Evolutionary conservation across 2,329 filamentous ascomycete genomes (phyloP).

Genomic region (Ophioceras dolichostomum): DNA sequence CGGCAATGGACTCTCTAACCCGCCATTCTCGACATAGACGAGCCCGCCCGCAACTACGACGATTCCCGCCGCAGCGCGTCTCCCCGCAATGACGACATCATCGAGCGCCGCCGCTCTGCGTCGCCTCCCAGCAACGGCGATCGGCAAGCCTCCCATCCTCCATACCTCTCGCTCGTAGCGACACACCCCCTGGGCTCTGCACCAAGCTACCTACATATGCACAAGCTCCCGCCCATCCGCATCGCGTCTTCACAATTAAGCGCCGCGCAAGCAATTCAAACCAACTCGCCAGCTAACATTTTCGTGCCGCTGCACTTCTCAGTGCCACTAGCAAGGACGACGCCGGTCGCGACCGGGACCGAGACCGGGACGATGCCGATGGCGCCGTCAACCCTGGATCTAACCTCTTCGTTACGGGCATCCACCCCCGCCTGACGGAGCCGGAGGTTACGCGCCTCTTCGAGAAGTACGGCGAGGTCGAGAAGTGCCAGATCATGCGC

Average conservation of each 20-base stretch:
- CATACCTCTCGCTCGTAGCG: not conserved
- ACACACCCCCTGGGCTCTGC: too few relatives aligned
- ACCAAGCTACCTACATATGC: too few relatives aligned
- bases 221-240: too few relatives aligned
- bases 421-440: slow-evolving; percentile 84
- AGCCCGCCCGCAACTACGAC: slow-evolving; percentile 52
- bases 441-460: slow-evolving; percentile 89
- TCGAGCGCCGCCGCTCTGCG: slow-evolving; percentile 49
- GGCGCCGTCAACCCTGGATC: slow-evolving; percentile 85
- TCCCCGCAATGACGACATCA: slow-evolving; percentile 51
- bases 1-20: not conserved
- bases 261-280: too few relatives aligned
- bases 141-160: slow-evolving; percentile 25
- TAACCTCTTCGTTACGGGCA: slow-evolving; percentile 97
- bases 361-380: not conserved
- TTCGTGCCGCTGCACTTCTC: slow-evolving; percentile 14
- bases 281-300: slow-evolving; percentile 14
- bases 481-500: slow-evolving; percentile 99
- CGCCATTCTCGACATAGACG: slow-evolving; percentile 43
- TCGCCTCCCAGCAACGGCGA: slow-evolving; percentile 45
- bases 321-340: slow-evolving; percentile 33
- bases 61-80: slow-evolving; percentile 52
- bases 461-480: slow-evolving; percentile 96
- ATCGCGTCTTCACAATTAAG: not conserved
- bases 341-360: slow-evolving; percentile 27